Evolutionary conservation across 2,329 filamentous ascomycete genomes (phyloP).

Genomic region (Fusarium siculi): DNA sequence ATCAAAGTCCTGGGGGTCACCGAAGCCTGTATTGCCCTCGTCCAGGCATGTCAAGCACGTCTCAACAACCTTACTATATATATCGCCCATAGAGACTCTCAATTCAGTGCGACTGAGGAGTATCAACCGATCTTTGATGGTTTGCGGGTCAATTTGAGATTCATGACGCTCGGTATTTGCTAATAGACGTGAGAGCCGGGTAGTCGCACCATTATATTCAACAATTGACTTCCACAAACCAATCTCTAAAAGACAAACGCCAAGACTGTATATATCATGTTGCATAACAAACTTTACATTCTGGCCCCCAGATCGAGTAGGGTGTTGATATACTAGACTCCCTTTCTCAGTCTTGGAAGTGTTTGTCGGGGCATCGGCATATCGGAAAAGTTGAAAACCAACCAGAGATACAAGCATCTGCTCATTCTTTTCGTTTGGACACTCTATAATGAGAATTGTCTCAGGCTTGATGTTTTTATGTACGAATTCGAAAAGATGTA

Average conservation of each 20-base stretch:
- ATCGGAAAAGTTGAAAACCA: background rate
- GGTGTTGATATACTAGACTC: background rate
- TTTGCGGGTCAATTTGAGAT: too few relatives aligned
- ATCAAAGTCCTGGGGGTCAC: too few relatives aligned
- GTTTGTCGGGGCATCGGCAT: background rate
- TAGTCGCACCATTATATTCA: background rate
- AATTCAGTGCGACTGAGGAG: too few relatives aligned
- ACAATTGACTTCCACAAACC: background rate
- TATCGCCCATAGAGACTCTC: too few relatives aligned
- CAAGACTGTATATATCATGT: constrained; percentile 1
- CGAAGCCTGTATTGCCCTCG: too few relatives aligned
- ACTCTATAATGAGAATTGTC: background rate
- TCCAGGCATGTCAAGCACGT: too few relatives aligned
- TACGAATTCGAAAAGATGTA: background rate
- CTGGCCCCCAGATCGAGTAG: background rate
- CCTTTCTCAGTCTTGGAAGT: background rate
- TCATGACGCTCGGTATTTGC: too few relatives aligned
- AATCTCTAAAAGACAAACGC: background rate
- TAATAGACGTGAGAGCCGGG: too few relatives aligned
- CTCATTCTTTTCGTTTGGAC: too few relatives aligned
- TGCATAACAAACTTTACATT: background rate
- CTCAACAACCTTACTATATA: too few relatives aligned
- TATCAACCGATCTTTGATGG: too few relatives aligned
- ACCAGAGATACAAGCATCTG: background rate
- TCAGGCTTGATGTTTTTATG: background rate